A percentile compares a stretch with the other conserved stretches of the same genome.
Evolutionary conservation across 2,329 filamentous ascomycete species (phyloP).

Genomic region (Cercospora nicotianae): DNA sequence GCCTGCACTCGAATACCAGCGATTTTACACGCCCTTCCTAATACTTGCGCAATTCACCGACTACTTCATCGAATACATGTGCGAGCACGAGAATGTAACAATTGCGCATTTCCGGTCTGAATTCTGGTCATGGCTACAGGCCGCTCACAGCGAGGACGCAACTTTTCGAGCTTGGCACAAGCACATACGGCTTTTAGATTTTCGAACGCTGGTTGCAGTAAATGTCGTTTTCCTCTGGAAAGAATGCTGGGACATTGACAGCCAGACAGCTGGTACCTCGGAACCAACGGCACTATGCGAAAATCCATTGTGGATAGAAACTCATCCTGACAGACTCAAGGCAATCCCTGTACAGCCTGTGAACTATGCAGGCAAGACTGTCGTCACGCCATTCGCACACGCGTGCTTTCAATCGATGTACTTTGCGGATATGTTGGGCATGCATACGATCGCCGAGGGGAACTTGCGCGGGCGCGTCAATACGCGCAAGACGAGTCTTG

Average conservation of each 20-base stretch:
- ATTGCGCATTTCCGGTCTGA: conserved; percentile 58
- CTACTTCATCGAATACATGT: conserved; percentile 68
- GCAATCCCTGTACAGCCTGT: conserved; percentile 23
- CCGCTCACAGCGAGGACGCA: conserved; percentile 47
- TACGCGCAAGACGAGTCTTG: conserved; percentile 27
- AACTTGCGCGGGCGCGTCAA: conserved; percentile 28
- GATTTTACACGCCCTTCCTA: conserved; percentile 63
- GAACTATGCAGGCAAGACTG: conserved; percentile 46
- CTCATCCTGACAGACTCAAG: neutral
- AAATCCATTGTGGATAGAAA: conserved; percentile 17
- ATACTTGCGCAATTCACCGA: conserved; percentile 73
- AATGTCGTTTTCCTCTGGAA: conserved; percentile 66
- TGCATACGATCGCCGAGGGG: conserved; percentile 20
- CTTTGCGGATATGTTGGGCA: conserved; percentile 56
- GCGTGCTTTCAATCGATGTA: conserved; percentile 64
- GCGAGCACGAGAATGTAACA: conserved; percentile 42
- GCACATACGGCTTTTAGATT: conserved; percentile 53
- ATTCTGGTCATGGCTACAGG: conserved; percentile 60
- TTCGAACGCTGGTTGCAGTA: conserved; percentile 59
- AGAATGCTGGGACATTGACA: conserved; percentile 54
- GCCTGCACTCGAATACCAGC: conserved; percentile 61
- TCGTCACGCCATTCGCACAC: conserved; percentile 70
- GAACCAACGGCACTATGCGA: neutral
- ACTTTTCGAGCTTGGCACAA: conserved; percentile 58
- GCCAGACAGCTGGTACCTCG: neutral